Percentiles rank a stretch among this genome's conserved stretches.
Evolutionary conservation across 495 filamentous ascomycete genomes (phyloP).

Genomic region (Barbatosphaeria neglecta): DNA sequence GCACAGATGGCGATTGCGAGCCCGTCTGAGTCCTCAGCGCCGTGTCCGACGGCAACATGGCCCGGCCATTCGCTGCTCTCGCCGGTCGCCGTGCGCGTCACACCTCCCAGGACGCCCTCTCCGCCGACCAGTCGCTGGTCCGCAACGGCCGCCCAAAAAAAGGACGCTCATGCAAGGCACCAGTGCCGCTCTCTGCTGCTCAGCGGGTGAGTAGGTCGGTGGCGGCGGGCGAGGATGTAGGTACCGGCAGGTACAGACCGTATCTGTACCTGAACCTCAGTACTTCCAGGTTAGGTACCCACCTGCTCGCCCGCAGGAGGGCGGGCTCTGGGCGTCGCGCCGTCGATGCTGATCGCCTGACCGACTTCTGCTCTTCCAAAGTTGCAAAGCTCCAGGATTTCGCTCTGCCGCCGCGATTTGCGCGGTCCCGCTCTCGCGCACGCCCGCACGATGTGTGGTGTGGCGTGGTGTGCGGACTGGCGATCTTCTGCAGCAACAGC

Average conservation of each 20-base stretch:
- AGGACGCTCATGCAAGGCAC: constrained; percentile 16
- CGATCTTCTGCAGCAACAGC: neutral
- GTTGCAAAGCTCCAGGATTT: neutral
- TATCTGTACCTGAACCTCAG: neutral
- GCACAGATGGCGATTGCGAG: constrained; percentile 11
- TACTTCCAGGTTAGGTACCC: neutral
- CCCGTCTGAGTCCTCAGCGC: constrained; percentile 8
- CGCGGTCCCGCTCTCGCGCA: too few relatives aligned
- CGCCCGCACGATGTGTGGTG: neutral
- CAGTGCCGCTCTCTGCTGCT: constrained; percentile 9
- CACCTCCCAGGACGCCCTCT: constrained; percentile 5
- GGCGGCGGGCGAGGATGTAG: too few relatives aligned
- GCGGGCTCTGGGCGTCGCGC: constrained; percentile 4
- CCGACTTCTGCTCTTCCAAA: neutral
- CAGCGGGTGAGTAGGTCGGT: too few relatives aligned
- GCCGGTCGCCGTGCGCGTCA: constrained; percentile 6
- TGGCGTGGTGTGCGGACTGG: neutral
- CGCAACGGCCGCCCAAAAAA: constrained; percentile 7
- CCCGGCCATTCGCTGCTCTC: constrained; percentile 21
- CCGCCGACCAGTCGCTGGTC: constrained; percentile 10
- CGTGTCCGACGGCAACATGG: constrained; percentile 12
- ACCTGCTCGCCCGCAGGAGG: neutral
- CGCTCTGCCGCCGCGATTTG: neutral
- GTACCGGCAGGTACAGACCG: neutral
- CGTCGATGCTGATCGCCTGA: neutral